phyloP scores from a whole-genome alignment of 1,284 basidiomycete genomes.

The Sporisorium sorghi region DNA sequence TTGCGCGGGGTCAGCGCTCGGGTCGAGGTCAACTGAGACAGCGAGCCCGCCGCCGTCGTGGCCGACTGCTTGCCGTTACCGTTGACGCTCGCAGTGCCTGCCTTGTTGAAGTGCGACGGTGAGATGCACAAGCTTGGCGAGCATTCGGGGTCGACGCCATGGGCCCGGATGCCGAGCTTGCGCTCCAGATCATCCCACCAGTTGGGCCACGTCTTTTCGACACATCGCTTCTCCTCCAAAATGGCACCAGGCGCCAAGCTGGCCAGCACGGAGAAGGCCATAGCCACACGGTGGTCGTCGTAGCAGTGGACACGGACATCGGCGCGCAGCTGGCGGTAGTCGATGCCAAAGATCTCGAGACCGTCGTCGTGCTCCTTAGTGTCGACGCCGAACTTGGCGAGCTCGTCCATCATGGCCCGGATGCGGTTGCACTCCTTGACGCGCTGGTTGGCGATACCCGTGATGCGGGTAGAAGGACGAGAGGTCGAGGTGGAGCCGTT shows the following conservation, averaged over 20 bases:
- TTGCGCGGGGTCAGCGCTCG: slow-evolving; percentile 49
- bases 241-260: slow-evolving; percentile 79
- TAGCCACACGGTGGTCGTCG: slow-evolving; percentile 97
- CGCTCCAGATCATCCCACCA: slow-evolving; percentile 99
- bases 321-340: slow-evolving; percentile 73
- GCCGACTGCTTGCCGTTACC: slow-evolving; percentile 18
- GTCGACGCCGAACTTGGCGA: slow-evolving; percentile 94
- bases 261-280: slow-evolving; percentile 94
- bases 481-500: slow-evolving; percentile 61
- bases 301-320: slow-evolving; percentile 90
- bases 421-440: slow-evolving; percentile 99
- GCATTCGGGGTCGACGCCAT: slow-evolving; percentile 79
- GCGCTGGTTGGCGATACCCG: slow-evolving; percentile 96
- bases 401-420: slow-evolving; percentile 92
- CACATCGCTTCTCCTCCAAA: slow-evolving; percentile 95
- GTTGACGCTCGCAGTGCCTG: no score
- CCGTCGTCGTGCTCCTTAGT: slow-evolving; percentile 94
- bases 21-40: slow-evolving; percentile 29
- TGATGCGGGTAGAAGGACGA: slow-evolving; percentile 77
- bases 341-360: slow-evolving; percentile 84
- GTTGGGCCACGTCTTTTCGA: slow-evolving; percentile 99
- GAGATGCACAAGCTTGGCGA: slow-evolving; percentile 52
- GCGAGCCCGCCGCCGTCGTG: not conserved
- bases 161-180: slow-evolving; percentile 91
- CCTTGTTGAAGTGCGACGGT: slow-evolving; percentile 59